Percentiles rank a stretch among this genome's conserved stretches.
Evolutionary conservation across 768 basidiomycete genomes (phyloP).

Genomic region (Lentinula sp.): DNA sequence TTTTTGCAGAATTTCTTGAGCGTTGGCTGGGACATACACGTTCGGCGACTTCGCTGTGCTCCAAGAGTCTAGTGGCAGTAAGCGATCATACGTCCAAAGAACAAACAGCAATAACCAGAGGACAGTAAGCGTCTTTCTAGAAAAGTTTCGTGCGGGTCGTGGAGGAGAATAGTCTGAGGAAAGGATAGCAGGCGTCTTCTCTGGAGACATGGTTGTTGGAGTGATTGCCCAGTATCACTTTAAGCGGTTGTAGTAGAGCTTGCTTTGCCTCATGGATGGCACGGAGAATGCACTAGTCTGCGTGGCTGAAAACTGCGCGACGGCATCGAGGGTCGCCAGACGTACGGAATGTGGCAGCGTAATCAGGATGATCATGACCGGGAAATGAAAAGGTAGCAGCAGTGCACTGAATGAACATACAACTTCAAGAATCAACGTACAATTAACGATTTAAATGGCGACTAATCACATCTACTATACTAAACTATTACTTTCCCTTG

Average conservation of each 20-base stretch:
- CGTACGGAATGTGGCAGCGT: too few relatives aligned
- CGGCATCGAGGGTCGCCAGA: too few relatives aligned
- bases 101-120: background rate
- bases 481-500: too few relatives aligned
- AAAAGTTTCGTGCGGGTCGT: background rate
- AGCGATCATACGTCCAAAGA: background rate
- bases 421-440: too few relatives aligned
- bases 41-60: background rate
- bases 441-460: too few relatives aligned
- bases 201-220: background rate
- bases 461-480: too few relatives aligned
- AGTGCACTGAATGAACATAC: too few relatives aligned
- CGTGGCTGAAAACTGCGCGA: background rate
- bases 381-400: too few relatives aligned
- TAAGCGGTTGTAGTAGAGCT: background rate
- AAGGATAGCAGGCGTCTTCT: background rate
- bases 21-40: constrained; percentile 15
- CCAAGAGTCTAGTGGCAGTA: background rate
- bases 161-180: background rate
- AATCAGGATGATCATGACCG: too few relatives aligned
- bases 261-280: background rate
- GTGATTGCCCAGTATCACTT: background rate
- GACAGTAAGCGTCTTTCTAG: background rate
- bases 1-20: constrained; percentile 29
- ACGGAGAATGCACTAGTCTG: background rate